Evolutionary conservation across 2,329 filamentous ascomycete genomes (phyloP).

Genomic region (Arthrobotrys sphaeroides): DNA sequence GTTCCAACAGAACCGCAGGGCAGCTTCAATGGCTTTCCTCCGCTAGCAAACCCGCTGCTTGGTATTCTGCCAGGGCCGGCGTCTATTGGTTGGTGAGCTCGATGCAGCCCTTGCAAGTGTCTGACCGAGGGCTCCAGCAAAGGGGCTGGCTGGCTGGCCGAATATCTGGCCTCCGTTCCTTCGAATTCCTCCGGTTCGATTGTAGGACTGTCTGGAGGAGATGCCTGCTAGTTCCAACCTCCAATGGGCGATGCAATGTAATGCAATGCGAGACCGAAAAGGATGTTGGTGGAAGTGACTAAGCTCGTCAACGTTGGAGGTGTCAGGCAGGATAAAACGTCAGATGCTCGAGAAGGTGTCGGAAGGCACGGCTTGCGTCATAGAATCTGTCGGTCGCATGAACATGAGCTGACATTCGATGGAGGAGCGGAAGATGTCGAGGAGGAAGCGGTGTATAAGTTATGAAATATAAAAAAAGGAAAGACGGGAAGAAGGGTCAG

Average conservation of each 20-base stretch:
- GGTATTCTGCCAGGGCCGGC: neutral
- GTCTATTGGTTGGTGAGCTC: slow-evolving; percentile 14
- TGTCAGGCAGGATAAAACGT: slow-evolving; percentile 37
- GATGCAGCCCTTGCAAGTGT: slow-evolving; percentile 17
- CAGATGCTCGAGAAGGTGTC: slow-evolving; percentile 45
- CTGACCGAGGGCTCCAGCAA: neutral
- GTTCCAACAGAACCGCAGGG: slow-evolving; percentile 2
- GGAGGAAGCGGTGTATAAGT: neutral
- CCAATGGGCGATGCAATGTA: neutral
- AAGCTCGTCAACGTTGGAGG: neutral
- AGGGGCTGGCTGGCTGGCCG: slow-evolving; percentile 10
- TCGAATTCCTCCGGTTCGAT: slow-evolving; percentile 4
- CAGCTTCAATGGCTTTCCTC: slow-evolving; percentile 1
- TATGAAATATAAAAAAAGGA: neutral
- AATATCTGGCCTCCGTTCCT: neutral
- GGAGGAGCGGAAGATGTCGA: neutral
- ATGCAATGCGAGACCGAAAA: neutral
- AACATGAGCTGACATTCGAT: slow-evolving; percentile 13
- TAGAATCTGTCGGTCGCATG: slow-evolving; percentile 13
- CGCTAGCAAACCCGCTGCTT: too few relatives aligned
- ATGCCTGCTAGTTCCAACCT: neutral
- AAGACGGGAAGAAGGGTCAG: neutral
- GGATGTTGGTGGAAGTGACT: neutral
- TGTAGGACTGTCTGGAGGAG: neutral
- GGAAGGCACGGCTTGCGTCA: slow-evolving; percentile 16